Conservation (phyloP, 805 yeast genomes). For the Sungouiella blattae region DNA sequence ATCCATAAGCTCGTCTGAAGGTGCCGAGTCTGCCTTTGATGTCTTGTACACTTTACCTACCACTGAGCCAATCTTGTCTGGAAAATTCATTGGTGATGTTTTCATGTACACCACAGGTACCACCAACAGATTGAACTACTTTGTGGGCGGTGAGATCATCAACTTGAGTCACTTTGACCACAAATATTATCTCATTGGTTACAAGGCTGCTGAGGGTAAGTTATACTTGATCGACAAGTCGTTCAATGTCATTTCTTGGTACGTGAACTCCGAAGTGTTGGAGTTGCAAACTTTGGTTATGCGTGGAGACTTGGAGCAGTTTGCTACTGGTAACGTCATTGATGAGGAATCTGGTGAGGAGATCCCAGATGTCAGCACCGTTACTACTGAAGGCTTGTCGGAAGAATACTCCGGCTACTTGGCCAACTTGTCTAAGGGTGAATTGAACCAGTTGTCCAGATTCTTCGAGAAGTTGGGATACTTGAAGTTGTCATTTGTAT, state of each 20-base stretch:
- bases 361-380: slow-evolving; percentile 33
- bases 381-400: slow-evolving; percentile 55
- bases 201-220: slow-evolving; percentile 78
- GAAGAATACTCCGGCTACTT: slow-evolving; percentile 46
- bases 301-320: slow-evolving; percentile 87
- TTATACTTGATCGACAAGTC: slow-evolving; percentile 91
- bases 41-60: slow-evolving; percentile 72
- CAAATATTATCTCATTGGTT: slow-evolving; percentile 82
- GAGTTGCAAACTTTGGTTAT: slow-evolving; percentile 95
- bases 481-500: slow-evolving; percentile 74
- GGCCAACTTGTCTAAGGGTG: slow-evolving; percentile 61
- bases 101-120: slow-evolving; percentile 85
- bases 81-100: slow-evolving; percentile 97
- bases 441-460: slow-evolving; percentile 76
- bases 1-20: slow-evolving; percentile 72
- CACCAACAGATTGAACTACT: slow-evolving; percentile 80
- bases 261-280: slow-evolving; percentile 76
- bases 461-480: slow-evolving; percentile 93
- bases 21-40: slow-evolving; percentile 82
- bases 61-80: slow-evolving; percentile 74
- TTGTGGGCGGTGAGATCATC: slow-evolving; percentile 91
- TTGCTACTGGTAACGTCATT: slow-evolving; percentile 24
- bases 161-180: slow-evolving; percentile 92
- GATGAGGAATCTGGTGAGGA: slow-evolving; percentile 40
- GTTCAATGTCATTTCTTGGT: slow-evolving; percentile 75